Conservation (phyloP, 176 grass and related monocot species). For the Poa annua region DNA sequence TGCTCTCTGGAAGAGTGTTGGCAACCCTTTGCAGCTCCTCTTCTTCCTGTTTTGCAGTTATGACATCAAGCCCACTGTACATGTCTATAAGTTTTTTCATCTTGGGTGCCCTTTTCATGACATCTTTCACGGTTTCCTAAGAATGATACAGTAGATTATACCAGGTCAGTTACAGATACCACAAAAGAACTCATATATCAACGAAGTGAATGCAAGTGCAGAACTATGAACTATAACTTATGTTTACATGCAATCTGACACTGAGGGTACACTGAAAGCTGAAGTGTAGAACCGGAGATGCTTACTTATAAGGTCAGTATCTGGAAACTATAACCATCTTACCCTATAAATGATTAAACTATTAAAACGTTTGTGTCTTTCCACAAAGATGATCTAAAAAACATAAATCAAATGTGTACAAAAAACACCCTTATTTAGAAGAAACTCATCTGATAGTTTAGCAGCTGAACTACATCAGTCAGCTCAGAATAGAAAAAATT, state of each 20-base stretch:
- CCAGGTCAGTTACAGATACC: constrained; percentile 35
- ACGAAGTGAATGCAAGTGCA: constrained; percentile 4
- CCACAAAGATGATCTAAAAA: neutral
- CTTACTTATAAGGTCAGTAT: neutral
- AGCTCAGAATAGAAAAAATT: neutral
- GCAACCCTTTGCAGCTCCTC: constrained; percentile 82
- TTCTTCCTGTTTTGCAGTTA: constrained; percentile 91
- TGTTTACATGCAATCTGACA: constrained; percentile 2
- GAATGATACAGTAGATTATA: constrained; percentile 27
- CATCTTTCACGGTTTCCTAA: constrained; percentile 72
- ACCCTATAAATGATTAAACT: constrained; percentile 9
- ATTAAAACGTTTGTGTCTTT: neutral
- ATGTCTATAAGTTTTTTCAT: constrained; percentile 76
- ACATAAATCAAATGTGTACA: neutral
- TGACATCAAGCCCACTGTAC: constrained; percentile 69
- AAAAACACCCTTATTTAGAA: neutral
- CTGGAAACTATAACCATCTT: neutral
- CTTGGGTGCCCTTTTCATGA: constrained; percentile 60
- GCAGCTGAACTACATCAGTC: neutral
- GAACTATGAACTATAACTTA: neutral
- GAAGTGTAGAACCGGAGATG: neutral
- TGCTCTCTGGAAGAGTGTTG: constrained; percentile 67
- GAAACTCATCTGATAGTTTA: constrained; percentile 16
- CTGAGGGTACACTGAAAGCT: constrained; percentile 8
- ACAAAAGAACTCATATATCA: constrained; percentile 22